A percentile compares a stretch with the other conserved stretches of the same genome.
Conservation (phyloP, 73 alveolate genomes). For the Paramecium sonneborni region DNA sequence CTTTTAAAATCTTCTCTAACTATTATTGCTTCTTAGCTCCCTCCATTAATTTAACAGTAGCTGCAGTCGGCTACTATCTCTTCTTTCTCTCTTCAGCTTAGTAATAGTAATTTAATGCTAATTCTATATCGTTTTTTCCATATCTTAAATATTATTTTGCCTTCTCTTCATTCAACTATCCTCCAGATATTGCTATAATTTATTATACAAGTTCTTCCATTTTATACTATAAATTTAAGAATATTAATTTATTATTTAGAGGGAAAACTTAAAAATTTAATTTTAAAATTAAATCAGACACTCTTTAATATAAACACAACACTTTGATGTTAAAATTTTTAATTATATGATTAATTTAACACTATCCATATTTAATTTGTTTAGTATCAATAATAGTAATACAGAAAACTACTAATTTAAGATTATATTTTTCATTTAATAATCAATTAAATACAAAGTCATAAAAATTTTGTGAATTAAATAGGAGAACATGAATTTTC, state of each 20-base stretch:
- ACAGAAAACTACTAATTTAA: no score
- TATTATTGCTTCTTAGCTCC: background rate
- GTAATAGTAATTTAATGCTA: background rate
- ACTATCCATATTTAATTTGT: no score
- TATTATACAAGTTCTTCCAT: slow-evolving; percentile 4
- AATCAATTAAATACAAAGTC: background rate
- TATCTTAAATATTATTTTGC: slow-evolving; percentile 17
- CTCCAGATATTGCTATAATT: background rate
- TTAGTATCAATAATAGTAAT: no score
- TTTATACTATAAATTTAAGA: background rate
- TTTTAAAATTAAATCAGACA: no score
- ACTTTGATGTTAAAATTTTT: no score
- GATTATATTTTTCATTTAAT: no score
- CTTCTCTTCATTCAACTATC: background rate
- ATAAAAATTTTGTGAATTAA: background rate
- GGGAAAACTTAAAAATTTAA: background rate
- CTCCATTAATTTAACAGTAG: background rate
- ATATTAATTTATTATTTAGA: background rate
- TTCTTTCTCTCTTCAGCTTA: slow-evolving; percentile 9
- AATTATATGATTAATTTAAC: no score
- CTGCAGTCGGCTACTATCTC: background rate
- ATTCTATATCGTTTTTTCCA: background rate
- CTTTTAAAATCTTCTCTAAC: background rate
- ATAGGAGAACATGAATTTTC: background rate
- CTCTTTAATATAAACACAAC: no score